Conservation (phyloP, 768 basidiomycete genomes). For the Serpula lacrymans region DNA sequence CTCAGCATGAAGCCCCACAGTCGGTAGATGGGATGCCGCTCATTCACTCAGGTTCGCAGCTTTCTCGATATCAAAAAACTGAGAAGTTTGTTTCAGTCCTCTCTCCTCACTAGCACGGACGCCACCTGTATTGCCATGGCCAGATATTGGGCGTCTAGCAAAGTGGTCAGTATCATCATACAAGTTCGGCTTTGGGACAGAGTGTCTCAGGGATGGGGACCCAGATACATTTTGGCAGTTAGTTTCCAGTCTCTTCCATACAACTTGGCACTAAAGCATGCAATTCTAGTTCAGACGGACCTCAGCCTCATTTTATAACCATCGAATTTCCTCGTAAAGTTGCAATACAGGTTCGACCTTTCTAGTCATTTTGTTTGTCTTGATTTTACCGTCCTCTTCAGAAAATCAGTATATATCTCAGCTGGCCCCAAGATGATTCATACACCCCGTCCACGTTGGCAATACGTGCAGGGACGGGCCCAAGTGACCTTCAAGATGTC, state of each 20-base stretch:
- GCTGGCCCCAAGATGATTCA: constrained; percentile 85
- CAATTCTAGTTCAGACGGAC: constrained; percentile 75
- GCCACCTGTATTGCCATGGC: constrained; percentile 61
- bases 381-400: constrained; percentile 26
- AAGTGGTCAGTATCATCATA: constrained; percentile 96
- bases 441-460: constrained; percentile 93
- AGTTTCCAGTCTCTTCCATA: constrained; percentile 31
- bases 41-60: constrained; percentile 33
- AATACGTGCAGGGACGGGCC: constrained; percentile 88
- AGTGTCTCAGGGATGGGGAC: constrained; percentile 85
- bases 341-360: constrained; percentile 80
- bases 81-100: neutral
- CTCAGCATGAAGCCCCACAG: neutral
- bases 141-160: constrained; percentile 83
- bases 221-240: constrained; percentile 98
- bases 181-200: constrained; percentile 95
- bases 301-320: constrained; percentile 95
- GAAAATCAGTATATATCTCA: constrained; percentile 86
- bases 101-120: constrained; percentile 24
- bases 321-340: constrained; percentile 91
- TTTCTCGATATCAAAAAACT: neutral
- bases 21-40: constrained; percentile 35
- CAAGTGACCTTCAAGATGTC: constrained; percentile 90
- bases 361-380: neutral
- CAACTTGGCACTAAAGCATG: neutral